Percentiles rank a stretch among this genome's conserved stretches.
Evolutionary conservation across 352 stramenopile genomes (phyloP).

Genomic region (Phytophthora fragariaefolia): DNA sequence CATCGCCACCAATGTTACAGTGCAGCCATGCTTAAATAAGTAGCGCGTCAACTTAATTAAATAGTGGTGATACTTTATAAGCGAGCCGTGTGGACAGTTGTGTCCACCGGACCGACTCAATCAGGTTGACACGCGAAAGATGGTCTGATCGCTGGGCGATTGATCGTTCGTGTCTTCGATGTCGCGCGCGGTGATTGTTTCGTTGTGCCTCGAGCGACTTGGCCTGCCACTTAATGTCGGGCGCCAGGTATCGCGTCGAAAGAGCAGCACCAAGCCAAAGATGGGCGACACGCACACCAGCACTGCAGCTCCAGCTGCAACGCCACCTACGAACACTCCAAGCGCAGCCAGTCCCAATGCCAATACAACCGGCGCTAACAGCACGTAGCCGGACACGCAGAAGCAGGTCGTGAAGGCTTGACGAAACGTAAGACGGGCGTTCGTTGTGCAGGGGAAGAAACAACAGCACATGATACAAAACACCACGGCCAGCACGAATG

Average conservation of each 20-base stretch:
- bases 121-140: constrained; percentile 37
- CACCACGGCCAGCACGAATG: constrained; percentile 61
- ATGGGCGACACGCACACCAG: constrained; percentile 39
- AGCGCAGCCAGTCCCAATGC: constrained; percentile 38
- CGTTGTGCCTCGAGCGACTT: constrained; percentile 13
- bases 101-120: constrained; percentile 6
- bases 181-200: constrained; percentile 30
- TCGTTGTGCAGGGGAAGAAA: constrained; percentile 65
- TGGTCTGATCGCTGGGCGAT: constrained; percentile 38
- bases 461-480: constrained; percentile 69
- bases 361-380: constrained; percentile 56
- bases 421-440: constrained; percentile 49
- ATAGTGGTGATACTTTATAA: constrained; percentile 12
- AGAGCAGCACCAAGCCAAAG: constrained; percentile 34
- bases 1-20: constrained; percentile 39
- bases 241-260: constrained; percentile 20
- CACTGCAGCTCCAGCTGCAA: constrained; percentile 34
- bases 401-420: constrained; percentile 74
- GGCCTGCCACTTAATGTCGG: constrained; percentile 12
- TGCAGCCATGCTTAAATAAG: constrained; percentile 19
- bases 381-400: constrained; percentile 60
- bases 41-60: constrained; percentile 23
- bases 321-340: constrained; percentile 34
- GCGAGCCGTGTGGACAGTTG: neutral
- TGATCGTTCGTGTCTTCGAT: constrained; percentile 39